Base-by-base conservation (phyloP, 306 rosid species). In the Lotus japonicus region DNA sequence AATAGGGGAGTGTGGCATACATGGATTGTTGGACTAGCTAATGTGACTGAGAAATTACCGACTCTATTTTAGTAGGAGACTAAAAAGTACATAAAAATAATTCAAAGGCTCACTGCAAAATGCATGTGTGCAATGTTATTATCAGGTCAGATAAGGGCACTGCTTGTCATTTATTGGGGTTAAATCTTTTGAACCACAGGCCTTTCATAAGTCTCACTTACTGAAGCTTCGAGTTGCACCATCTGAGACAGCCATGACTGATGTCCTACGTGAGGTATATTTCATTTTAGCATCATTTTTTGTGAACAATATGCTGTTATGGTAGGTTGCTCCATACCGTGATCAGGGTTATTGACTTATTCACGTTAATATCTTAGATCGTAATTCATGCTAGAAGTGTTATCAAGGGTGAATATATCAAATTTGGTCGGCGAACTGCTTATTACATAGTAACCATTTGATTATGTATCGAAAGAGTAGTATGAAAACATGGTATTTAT, bases 201-300 rank as follows among this genome's bases (percentile, higher is more conserved):
- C 95, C 66, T 95, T 95, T 75, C 99, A 90, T 61, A 95, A 95
- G 87, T 95, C 99, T 81, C 96, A 95, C 82, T 81, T 95, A 64
- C 81, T 82, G 76, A 95, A 85, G 84, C 92, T 84, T 64, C 96
- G 97, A 44, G 99, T 95, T 81, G 95, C 96, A 74, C 97, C 97
- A 43, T 87, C 92, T 41, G 99, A 95, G 84, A 95, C 97, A 56
- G 99, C 99, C 66, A 95, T 95, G 99, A 86, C 95, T 58, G 99
- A 95, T 85, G 99, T 95, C 73, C 83, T 90, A 28, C 95, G 99
- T 9, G 99, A 95, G 99, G 99, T 89, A 84, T 73, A 18, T 67
- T 43, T 56, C 21, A 4, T 66, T 17, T 53, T 46, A 60, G 21
- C 55, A 14, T 76, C 46, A 26, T 18, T 53, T 43, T 28, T 51